These are phyloP conservation scores for Coemansia erecta DNA, from an alignment of 192 early-diverging fungal species.

Conservation along the genomic window DNA sequence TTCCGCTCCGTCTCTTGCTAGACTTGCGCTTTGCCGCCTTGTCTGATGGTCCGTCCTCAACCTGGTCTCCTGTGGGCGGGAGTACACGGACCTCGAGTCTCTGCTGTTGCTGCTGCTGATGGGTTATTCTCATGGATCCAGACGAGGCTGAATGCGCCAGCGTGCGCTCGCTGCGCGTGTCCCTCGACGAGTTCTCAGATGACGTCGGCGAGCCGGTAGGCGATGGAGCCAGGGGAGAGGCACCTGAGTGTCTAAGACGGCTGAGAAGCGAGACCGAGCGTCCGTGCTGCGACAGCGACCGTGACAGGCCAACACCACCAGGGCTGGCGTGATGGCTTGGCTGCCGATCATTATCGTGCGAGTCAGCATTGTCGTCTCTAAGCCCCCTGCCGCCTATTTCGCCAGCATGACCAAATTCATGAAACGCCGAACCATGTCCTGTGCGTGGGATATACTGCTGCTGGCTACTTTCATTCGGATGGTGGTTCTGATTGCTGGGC, in stretches of 20 bases:
- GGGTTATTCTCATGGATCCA: constrained; percentile 18
- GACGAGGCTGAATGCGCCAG: constrained; percentile 38
- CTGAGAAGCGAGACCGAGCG: constrained; percentile 29
- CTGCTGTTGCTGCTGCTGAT: constrained; percentile 12
- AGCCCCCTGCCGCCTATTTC: too few relatives aligned
- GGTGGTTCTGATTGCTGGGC: not conserved
- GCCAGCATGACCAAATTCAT: too few relatives aligned
- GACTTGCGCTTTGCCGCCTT: constrained; percentile 12
- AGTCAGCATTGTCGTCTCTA: too few relatives aligned
- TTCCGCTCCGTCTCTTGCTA: constrained; percentile 10
- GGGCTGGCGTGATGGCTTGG: too few relatives aligned
- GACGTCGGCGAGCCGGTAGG: constrained; percentile 40
- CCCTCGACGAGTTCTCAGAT: constrained; percentile 36
- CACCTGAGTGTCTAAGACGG: constrained; percentile 15
- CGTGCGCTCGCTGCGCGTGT: constrained; percentile 39
- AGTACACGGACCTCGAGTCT: constrained; percentile 17
- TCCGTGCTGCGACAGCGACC: constrained; percentile 7
- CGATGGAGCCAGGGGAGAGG: not conserved
- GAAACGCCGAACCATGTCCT: too few relatives aligned
- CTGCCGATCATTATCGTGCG: too few relatives aligned
- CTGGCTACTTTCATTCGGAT: not conserved
- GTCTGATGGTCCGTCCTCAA: not conserved
- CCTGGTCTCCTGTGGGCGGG: constrained; percentile 7
- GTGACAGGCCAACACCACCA: not conserved
- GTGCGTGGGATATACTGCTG: too few relatives aligned